phyloP scores from a whole-genome alignment of 1,284 basidiomycete genomes.

The Trichosporon sp. region DNA sequence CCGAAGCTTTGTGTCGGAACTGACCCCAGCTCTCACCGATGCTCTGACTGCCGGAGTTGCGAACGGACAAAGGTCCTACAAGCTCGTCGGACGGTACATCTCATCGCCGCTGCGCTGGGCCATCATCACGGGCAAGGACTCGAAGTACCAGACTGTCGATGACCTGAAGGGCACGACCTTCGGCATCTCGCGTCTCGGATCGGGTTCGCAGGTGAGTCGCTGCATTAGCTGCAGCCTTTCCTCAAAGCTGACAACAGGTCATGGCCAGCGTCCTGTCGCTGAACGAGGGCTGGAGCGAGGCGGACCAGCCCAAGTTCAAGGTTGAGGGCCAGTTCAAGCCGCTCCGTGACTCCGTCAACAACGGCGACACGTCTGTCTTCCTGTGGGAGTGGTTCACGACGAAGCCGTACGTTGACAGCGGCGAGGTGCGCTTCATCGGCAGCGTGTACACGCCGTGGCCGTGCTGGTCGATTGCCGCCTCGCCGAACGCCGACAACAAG shows the following conservation, averaged over 20 bases:
- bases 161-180: slow-evolving; percentile 80
- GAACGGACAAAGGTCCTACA: slow-evolving; percentile 81
- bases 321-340: slow-evolving; percentile 86
- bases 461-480: slow-evolving; percentile 89
- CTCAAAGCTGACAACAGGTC: slow-evolving; percentile 64
- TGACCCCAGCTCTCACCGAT: slow-evolving; percentile 75
- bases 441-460: slow-evolving; percentile 78
- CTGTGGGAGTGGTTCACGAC: slow-evolving; percentile 98
- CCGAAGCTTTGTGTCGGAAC: background rate
- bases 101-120: slow-evolving; percentile 88
- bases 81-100: slow-evolving; percentile 91
- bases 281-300: slow-evolving; percentile 72
- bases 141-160: slow-evolving; percentile 69
- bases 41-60: slow-evolving; percentile 90
- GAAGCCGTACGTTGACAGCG: slow-evolving; percentile 83
- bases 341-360: slow-evolving; percentile 87
- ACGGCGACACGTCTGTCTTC: slow-evolving; percentile 61
- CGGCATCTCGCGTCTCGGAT: slow-evolving; percentile 83
- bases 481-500: slow-evolving; percentile 63
- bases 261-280: slow-evolving; percentile 95
- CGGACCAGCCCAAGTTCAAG: slow-evolving; percentile 67
- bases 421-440: slow-evolving; percentile 72
- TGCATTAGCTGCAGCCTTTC: background rate
- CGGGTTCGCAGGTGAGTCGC: slow-evolving; percentile 28
- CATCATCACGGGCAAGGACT: slow-evolving; percentile 81